These are phyloP conservation scores for Fusarium algeriense DNA, from an alignment of 2,329 filamentous ascomycete genomes.

Conservation along the genomic window DNA sequence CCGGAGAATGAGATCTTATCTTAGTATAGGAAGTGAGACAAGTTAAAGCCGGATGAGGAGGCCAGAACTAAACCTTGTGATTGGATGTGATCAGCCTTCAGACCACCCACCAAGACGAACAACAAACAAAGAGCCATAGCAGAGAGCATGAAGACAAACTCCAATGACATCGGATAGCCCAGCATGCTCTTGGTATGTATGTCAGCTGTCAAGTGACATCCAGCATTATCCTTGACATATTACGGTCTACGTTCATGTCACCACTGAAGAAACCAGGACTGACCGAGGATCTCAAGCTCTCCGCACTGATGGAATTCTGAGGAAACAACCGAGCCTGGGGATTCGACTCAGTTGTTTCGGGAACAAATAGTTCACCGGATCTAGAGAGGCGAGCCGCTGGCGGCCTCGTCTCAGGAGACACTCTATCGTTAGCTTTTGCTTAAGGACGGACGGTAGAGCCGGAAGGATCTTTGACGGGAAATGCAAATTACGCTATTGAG, in stretches of 20 bases:
- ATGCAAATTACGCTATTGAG: constrained; percentile 6
- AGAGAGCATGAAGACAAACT: neutral
- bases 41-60: constrained; percentile 4
- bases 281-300: neutral
- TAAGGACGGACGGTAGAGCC: neutral
- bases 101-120: neutral
- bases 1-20: neutral
- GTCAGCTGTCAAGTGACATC: neutral
- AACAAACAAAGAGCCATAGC: constrained; percentile 12
- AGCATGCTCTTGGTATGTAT: neutral
- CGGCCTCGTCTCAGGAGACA: constrained; percentile 41
- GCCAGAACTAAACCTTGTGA: neutral
- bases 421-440: constrained; percentile 8
- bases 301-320: neutral
- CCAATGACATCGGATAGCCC: neutral
- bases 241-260: neutral
- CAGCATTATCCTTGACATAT: neutral
- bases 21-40: neutral
- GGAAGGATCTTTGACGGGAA: constrained; percentile 17
- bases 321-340: neutral
- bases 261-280: neutral
- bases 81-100: constrained; percentile 1
- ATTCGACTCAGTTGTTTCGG: constrained; percentile 1
- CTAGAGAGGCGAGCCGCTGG: constrained; percentile 35
- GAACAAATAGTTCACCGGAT: constrained; percentile 3